Base-by-base conservation (phyloP, 257 asterid species). In the Gynochthodes officinalis region DNA sequence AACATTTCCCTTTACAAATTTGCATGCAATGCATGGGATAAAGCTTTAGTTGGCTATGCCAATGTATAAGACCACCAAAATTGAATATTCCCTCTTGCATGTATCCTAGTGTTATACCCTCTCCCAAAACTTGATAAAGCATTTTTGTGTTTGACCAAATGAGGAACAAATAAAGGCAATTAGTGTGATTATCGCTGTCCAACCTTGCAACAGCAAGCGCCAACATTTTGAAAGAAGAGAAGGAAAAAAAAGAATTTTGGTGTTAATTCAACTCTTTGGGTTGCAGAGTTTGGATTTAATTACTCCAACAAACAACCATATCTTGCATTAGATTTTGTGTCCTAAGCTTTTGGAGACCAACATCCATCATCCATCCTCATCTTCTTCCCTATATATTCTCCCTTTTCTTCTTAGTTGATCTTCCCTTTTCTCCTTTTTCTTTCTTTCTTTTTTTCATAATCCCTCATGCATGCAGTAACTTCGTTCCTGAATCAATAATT, bases 321-420 rank as follows among this genome's bases (percentile, higher is more conserved):
- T 84, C 90, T 77, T 64, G 63, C 80, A 74, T 11, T 73, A 85
- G 95, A 89, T 89, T 80, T 88, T 70, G 42, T 91, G 96, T 91
- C 92, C 81, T 82, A 39, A 68, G 70, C 95, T 89, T 88, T 88
- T 85, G 80, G 87, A 76, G 95, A 91, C 90, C 92, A 79, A 71
- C 65, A 81, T 80, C 60, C 82, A 78, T 80, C 76, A 79, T 77
- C 64, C 76, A 76, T 79, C 84, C 49, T n/a, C 37, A 35, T 54
- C 64, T 25, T 82, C 80, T 73, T 30, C 62, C 70, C 66, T 67
- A 28, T 53, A 32, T 63, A 53, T 72, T 71, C 53, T 70, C 67
- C 66, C 76, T 69, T 44, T 62, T 61, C 70, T 59, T 64, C 67
- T 43, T 49, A n/a, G n/a, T n/a, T n/a, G n/a, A n/a, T 43, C 73